phyloP scores from a whole-genome alignment of 306 rosid genomes.

The Vachellia collinsii region DNA sequence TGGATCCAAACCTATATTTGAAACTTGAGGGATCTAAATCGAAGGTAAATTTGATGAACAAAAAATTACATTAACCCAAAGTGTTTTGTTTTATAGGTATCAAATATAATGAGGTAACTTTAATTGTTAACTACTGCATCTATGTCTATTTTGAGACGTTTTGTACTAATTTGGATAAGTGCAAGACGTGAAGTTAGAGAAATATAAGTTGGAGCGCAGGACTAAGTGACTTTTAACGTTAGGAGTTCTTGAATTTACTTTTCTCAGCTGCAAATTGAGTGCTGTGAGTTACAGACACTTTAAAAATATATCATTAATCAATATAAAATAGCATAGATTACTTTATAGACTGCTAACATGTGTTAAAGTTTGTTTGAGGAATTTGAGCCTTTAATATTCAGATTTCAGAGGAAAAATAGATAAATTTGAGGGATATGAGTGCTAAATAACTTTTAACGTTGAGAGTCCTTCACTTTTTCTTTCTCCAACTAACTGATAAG shows the following conservation, averaged over 20 bases:
- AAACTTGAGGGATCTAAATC: too few species aligned
- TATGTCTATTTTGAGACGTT: background rate
- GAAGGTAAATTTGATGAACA: too few species aligned
- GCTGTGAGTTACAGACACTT: background rate
- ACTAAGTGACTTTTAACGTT: background rate
- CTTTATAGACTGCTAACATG: background rate
- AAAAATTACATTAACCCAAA: too few species aligned
- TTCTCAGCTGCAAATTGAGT: background rate
- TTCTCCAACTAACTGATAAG: background rate
- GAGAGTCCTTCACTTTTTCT: background rate
- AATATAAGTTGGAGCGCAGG: background rate
- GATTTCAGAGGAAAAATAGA: background rate
- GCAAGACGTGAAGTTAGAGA: background rate
- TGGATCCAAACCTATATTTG: too few species aligned
- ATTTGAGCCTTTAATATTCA: background rate
- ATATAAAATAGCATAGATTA: background rate
- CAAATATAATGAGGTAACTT: background rate
- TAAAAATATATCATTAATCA: too few species aligned
- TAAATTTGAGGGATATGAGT: background rate
- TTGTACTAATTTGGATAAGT: background rate
- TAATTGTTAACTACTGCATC: background rate
- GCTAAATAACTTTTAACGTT: background rate
- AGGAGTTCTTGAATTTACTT: background rate
- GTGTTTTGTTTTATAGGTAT: background rate
- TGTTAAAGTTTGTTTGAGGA: background rate